These are phyloP conservation scores for Vitis hybrid DNA, from an alignment of 177 flowering plant genomes.

Conservation along the genomic window DNA sequence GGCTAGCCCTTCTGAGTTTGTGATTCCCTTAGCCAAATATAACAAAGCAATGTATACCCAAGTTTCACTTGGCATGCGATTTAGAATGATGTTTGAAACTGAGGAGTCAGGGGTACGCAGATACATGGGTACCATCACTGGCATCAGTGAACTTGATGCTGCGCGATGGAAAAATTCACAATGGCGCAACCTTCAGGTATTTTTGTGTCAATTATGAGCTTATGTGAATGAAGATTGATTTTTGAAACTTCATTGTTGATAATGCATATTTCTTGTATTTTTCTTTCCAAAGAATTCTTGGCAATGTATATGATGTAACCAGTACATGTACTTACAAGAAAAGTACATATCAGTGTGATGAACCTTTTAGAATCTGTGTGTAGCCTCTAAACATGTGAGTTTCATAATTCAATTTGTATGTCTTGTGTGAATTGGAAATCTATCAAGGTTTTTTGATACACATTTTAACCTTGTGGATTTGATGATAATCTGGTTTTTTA, in stretches of 20 bases:
- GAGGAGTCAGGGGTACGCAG: constrained; percentile 90
- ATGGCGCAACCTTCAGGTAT: constrained; percentile 84
- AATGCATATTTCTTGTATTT: not conserved
- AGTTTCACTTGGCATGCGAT: constrained; percentile 88
- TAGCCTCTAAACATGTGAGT: too few species aligned
- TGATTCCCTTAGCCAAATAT: constrained; percentile 82
- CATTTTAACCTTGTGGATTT: too few species aligned
- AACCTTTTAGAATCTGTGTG: too few species aligned
- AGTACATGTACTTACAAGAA: too few species aligned
- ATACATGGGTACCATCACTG: constrained; percentile 89
- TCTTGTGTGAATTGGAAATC: too few species aligned
- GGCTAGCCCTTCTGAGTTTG: constrained; percentile 88
- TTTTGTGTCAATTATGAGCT: not conserved
- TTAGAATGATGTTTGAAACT: constrained; percentile 94
- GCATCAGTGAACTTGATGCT: constrained; percentile 79
- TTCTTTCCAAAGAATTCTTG: too few species aligned
- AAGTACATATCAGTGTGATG: too few species aligned
- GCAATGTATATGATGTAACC: too few species aligned
- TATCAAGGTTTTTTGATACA: too few species aligned
- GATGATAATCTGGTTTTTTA: too few species aligned
- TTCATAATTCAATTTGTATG: too few species aligned
- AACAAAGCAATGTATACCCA: constrained; percentile 86
- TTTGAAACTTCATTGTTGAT: not conserved
- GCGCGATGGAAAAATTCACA: constrained; percentile 82
- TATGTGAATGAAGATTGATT: not conserved